Base-by-base conservation (phyloP, 768 basidiomycete genomes). In the Psilocybe cubensis region DNA sequence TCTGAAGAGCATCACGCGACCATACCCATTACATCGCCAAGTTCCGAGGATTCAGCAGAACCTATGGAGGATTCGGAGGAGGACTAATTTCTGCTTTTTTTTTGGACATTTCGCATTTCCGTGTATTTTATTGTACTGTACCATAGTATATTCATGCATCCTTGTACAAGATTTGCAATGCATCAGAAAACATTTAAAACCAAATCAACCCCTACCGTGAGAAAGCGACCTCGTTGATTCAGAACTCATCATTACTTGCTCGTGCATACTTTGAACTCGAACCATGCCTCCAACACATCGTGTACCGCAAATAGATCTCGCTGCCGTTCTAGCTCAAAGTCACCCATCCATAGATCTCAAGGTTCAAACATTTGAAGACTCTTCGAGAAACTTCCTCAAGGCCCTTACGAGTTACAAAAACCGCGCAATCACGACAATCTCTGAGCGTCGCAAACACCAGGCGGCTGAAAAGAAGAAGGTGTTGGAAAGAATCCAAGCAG, bases 331-430 rank as follows among this genome's bases (percentile, higher is more conserved):
- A 25, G 69, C 82, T 52, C 72, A 84, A 61, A 74, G 73, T 6
- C 79, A 76, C 24, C 87, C 90, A 0, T 74, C 79, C 4, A 84
- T 92, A 23, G 89, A 92, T 64, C 79, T 92, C 12, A 72, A 79
- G 18, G 72, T 88, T 0, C 72, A 84, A 12, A 76, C 78, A 1
- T 90, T 84, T 66, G 87, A 92, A 23, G 75, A 75, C 14, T 87
- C 88, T 0, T 88, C 88, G 1, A 79, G 80, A 8, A 88, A 86
- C 62, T 93, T 93, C 68, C 77, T 90, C 63, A 84, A 84, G 52
- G 87, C 89, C 0, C 84, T 93, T 57, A 75, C 83, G 7, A 81
- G 77, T 60, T 94, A 92, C 76, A 89, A 91, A 57, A 81, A 85
- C 58, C 82, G 84, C 23, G 87, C 89, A 1, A 85, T 88, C 41